phyloP scores from a whole-genome alignment of 805 yeast species.

The Starmerella lactis-condensi region DNA sequence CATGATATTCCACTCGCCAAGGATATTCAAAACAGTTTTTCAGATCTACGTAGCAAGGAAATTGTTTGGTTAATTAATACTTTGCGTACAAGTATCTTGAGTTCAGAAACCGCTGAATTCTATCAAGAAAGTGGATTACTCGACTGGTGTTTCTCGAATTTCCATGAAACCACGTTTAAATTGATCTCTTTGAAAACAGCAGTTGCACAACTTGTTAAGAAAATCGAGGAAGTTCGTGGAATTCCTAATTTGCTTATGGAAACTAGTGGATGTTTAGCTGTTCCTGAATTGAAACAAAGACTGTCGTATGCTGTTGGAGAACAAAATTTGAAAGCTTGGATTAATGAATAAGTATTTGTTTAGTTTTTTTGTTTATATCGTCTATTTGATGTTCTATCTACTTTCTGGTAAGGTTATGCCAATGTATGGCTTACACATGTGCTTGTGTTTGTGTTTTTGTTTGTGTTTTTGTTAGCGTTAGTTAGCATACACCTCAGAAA shows the following conservation, averaged over 20 bases:
- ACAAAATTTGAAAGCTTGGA: constrained; percentile 2
- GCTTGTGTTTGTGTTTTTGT: background rate
- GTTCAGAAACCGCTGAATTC: constrained; percentile 34
- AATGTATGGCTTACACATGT: background rate
- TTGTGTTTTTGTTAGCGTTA: background rate
- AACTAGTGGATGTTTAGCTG: constrained; percentile 12
- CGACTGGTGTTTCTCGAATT: constrained; percentile 43
- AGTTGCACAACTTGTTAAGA: constrained; percentile 7
- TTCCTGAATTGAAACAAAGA: constrained; percentile 4
- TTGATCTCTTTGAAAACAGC: constrained; percentile 7
- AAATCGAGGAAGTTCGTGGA: constrained; percentile 10
- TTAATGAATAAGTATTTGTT: background rate
- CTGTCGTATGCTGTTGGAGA: constrained; percentile 5
- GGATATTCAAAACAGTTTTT: constrained; percentile 13
- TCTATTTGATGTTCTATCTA: too few species aligned
- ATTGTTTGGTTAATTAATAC: constrained; percentile 45
- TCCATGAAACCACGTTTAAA: too few species aligned
- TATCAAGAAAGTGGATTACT: constrained; percentile 37
- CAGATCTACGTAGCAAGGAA: constrained; percentile 32
- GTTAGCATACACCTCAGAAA: background rate
- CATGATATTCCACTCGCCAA: constrained; percentile 30
- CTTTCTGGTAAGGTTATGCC: too few species aligned
- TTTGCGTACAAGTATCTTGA: constrained; percentile 31
- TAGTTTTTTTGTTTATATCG: background rate
- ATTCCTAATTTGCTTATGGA: constrained; percentile 9